These are phyloP conservation scores for Rhizophagus sp. DNA, from an alignment of 192 early-diverging fungal genomes.

Conservation along the genomic window DNA sequence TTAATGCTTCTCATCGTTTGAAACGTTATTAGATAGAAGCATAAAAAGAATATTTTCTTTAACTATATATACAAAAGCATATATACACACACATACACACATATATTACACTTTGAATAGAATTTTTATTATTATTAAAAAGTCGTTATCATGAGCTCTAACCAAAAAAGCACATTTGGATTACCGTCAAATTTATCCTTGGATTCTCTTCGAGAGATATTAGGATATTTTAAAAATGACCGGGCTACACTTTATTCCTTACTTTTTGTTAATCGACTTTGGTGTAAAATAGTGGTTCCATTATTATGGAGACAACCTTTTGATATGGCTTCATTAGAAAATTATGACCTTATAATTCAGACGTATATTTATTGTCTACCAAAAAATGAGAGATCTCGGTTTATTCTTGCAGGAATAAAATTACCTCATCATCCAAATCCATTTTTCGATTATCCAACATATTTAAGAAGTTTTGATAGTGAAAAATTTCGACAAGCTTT, in stretches of 20 bases:
- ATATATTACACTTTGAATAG: no score
- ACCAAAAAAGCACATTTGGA: not conserved
- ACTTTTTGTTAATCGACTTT: not conserved
- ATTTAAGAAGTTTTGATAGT: constrained; percentile 2
- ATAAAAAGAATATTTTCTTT: no score
- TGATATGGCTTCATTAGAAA: not conserved
- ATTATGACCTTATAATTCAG: not conserved
- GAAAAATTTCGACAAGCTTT: constrained; percentile 2
- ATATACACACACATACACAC: no score
- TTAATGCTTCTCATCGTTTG: no score
- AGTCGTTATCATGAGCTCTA: not conserved
- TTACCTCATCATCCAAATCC: not conserved
- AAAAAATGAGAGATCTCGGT: not conserved
- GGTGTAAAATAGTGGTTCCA: not conserved
- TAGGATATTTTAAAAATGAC: constrained; percentile 9
- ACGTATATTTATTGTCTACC: constrained; percentile 2
- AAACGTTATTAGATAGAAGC: no score
- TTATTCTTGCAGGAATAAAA: not conserved
- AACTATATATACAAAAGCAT: no score
- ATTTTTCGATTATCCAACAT: constrained; percentile 18
- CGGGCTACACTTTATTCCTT: not conserved
- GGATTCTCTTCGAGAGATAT: not conserved
- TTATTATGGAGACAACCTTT: constrained; percentile 13
- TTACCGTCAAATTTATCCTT: not conserved
- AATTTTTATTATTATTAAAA: no score